These are phyloP conservation scores for Claviceps quebecensis DNA, from an alignment of 2,329 filamentous ascomycete genomes.

Conservation along the genomic window DNA sequence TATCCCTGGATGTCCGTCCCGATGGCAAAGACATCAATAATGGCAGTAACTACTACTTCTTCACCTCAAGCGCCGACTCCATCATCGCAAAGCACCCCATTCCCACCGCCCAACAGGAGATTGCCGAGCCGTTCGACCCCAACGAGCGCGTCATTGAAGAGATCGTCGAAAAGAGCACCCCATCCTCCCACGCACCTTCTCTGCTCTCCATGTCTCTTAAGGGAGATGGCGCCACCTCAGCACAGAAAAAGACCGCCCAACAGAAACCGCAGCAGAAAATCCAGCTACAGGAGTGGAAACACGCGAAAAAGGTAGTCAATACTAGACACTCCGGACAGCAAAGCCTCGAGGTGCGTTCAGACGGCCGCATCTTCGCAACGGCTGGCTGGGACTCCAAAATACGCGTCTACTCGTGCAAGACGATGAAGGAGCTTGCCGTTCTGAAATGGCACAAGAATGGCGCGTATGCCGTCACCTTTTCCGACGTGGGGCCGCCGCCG, in stretches of 20 bases:
- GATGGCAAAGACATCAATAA: background rate
- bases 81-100: slow-evolving; percentile 64
- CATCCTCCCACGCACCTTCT: slow-evolving; percentile 6
- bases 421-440: slow-evolving; percentile 76
- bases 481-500: slow-evolving; percentile 20
- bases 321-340: slow-evolving; percentile 91
- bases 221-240: background rate
- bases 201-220: slow-evolving; percentile 13
- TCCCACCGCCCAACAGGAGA: slow-evolving; percentile 19
- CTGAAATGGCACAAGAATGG: slow-evolving; percentile 89
- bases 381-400: slow-evolving; percentile 82
- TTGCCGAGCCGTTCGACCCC: slow-evolving; percentile 5
- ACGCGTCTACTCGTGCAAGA: slow-evolving; percentile 67
- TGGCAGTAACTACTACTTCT: slow-evolving; percentile 40
- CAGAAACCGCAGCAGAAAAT: slow-evolving; percentile 3
- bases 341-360: slow-evolving; percentile 58
- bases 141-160: slow-evolving; percentile 5
- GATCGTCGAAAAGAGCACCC: slow-evolving; percentile 5
- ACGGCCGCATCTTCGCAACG: slow-evolving; percentile 73
- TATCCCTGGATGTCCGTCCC: slow-evolving; percentile 51
- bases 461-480: slow-evolving; percentile 71
- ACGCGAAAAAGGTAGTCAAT: slow-evolving; percentile 48
- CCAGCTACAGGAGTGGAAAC: slow-evolving; percentile 19
- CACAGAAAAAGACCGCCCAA: background rate
- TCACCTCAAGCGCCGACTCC: slow-evolving; percentile 74